Evolutionary conservation across 371 early-diverging fungal genomes (phyloP), one percentile per base, ranked within the genome.

Genomic region (Syncephalis fuscata): DNA sequence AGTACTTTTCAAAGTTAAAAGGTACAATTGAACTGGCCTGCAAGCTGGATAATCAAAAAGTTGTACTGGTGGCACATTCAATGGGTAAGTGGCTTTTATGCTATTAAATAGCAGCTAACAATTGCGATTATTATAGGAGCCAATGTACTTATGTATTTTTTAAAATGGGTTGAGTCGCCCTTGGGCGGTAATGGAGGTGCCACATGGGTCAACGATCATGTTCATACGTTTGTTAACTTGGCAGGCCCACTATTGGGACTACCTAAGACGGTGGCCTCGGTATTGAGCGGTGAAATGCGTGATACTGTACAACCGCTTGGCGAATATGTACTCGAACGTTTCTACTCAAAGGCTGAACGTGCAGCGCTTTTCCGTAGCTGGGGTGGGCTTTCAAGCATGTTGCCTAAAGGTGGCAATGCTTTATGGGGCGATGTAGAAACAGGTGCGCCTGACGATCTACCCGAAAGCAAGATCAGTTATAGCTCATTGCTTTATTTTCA

Each of bases 201-300:
- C 1, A 54, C 54, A 19, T 94, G 96, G 96, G 76, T 79, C 7
- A 76, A 84, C 32, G 61, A 80, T 27, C 78, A 94, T 51, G 75
- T 95, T 41, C 77, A 88, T 42, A 62, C 82, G 0, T 73, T 86
- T 59, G 80, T 88, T 42, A 83, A 85, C 50, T 85, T 94, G 58
- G 92, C 82, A 1, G 91, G 90, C 1, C 82, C 95, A 2, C 61
- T 88, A 61, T 61, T 93, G 24, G 96, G 96, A 15, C 82, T 82
- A 3, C 86, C 93, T 15, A 93, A 93, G 59, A 79, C 87, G 2
- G 45, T 85, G 15, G 70, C 85, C 1, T 73, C 78, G 23, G 55
- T 88, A 47, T 64, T 86, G 2, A 79, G 80, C 4, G 85, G 87
- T 9, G 96, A 96, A 62, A 82, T 79, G 48, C 68, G 82, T 32